Evolutionary conservation across 2,329 filamentous ascomycete genomes (phyloP).

Genomic region (Hypocrella siamensis): DNA sequence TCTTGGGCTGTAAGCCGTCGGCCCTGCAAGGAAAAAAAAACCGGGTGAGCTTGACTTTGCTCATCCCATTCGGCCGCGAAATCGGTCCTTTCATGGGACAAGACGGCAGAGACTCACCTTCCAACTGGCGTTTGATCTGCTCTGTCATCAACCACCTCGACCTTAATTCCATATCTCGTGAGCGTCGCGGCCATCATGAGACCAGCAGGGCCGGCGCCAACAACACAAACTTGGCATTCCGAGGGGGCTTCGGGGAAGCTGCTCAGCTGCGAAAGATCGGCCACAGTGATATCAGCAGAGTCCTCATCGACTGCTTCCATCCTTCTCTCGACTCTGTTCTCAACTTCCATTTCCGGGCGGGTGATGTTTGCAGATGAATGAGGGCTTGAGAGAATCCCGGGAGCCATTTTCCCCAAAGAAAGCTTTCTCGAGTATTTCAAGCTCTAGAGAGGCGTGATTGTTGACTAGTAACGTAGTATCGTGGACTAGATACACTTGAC

Average conservation of each 20-base stretch:
- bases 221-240: conserved; percentile 32
- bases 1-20: conserved; percentile 63
- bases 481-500: too few relatives aligned
- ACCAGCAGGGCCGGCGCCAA: conserved; percentile 40
- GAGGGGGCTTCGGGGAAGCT: conserved; percentile 30
- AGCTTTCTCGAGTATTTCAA: too few relatives aligned
- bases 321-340: conserved; percentile 5
- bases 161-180: conserved; percentile 49
- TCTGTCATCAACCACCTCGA: conserved; percentile 52
- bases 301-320: conserved; percentile 8
- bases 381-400: conserved; percentile 3
- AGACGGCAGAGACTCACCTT: conserved; percentile 15
- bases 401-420: conserved; percentile 2
- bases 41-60: conserved; percentile 3
- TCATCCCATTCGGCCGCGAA: neutral
- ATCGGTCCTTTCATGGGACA: neutral
- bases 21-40: conserved; percentile 24
- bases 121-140: conserved; percentile 52
- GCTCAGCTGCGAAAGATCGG: conserved; percentile 30
- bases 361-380: neutral
- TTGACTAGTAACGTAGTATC: too few relatives aligned
- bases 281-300: conserved; percentile 20
- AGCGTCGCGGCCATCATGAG: conserved; percentile 40
- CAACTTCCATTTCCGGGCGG: conserved; percentile 2
- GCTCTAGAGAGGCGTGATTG: too few relatives aligned